Evolutionary conservation across 2,329 filamentous ascomycete genomes (phyloP).

Genomic region (Fusarium cicatricum): DNA sequence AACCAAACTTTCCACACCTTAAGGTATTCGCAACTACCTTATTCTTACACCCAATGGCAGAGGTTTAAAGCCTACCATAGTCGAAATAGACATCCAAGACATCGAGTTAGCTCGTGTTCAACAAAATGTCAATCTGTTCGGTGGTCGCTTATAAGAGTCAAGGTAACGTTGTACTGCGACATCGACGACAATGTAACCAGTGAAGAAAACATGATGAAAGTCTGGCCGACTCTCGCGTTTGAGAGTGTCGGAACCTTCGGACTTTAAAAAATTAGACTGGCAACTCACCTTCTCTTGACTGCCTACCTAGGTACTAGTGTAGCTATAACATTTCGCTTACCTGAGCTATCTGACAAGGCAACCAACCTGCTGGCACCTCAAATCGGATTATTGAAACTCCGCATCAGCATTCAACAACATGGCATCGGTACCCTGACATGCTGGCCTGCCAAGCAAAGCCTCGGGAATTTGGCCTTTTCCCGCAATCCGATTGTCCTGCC

Average conservation of each 20-base stretch:
- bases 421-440: background rate
- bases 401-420: background rate
- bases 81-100: background rate
- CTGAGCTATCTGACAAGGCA: background rate
- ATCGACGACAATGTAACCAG: background rate
- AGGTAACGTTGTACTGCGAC: constrained; percentile 1
- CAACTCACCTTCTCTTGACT: too few relatives aligned
- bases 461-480: background rate
- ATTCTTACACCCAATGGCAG: too few relatives aligned
- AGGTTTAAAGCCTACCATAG: too few relatives aligned
- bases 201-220: constrained; percentile 7
- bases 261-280: too few relatives aligned
- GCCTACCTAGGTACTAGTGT: too few relatives aligned
- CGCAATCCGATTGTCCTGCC: background rate
- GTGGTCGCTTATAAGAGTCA: background rate
- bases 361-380: too few relatives aligned
- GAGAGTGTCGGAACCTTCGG: too few relatives aligned
- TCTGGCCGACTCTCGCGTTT: background rate
- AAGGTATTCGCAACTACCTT: background rate
- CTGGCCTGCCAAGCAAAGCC: too few relatives aligned
- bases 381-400: background rate
- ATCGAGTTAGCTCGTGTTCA: constrained; percentile 3
- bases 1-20: constrained; percentile 1
- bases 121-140: background rate
- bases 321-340: too few relatives aligned